A percentile compares a stretch with the other conserved stretches of the same genome.
Conservation (phyloP, 306 rosid species). For the Cyclanthera cordifolia region DNA sequence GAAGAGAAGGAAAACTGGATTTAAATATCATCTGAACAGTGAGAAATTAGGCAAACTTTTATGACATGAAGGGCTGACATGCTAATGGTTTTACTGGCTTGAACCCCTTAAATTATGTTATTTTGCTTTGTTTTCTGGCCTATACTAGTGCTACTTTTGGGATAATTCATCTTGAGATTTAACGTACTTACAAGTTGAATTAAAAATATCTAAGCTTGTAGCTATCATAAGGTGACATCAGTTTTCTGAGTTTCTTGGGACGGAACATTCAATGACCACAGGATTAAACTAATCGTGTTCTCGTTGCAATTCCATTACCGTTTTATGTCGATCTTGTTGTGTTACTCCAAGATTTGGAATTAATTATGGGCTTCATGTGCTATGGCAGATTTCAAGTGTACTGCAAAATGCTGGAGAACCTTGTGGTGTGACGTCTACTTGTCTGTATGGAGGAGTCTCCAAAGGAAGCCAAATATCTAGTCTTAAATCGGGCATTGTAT, state of each 20-base stretch:
- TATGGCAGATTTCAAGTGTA: slow-evolving; percentile 73
- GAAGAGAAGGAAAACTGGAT: neutral
- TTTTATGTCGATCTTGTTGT: neutral
- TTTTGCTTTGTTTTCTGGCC: neutral
- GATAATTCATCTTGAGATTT: neutral
- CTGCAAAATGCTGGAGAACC: slow-evolving; percentile 70
- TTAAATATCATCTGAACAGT: neutral
- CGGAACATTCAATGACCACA: neutral
- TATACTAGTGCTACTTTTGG: neutral
- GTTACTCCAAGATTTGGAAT: neutral
- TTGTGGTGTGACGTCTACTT: slow-evolving; percentile 60
- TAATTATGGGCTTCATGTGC: slow-evolving; percentile 17
- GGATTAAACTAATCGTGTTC: neutral
- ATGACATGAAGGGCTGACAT: neutral
- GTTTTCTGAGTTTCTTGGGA: neutral
- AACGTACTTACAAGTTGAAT: neutral
- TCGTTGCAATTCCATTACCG: neutral
- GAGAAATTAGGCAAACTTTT: neutral
- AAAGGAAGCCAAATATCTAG: slow-evolving; percentile 72
- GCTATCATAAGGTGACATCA: neutral
- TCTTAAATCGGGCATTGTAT: slow-evolving; percentile 80
- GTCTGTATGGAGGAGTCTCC: slow-evolving; percentile 90
- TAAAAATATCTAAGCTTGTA: neutral
- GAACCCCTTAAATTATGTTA: neutral
- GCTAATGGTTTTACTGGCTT: too few relatives aligned